A percentile compares a stretch with the other conserved stretches of the same genome.
These are phyloP conservation scores for Wallacemonas rigidus DNA, from an alignment of 208 protist genomes.

Conservation along the genomic window DNA sequence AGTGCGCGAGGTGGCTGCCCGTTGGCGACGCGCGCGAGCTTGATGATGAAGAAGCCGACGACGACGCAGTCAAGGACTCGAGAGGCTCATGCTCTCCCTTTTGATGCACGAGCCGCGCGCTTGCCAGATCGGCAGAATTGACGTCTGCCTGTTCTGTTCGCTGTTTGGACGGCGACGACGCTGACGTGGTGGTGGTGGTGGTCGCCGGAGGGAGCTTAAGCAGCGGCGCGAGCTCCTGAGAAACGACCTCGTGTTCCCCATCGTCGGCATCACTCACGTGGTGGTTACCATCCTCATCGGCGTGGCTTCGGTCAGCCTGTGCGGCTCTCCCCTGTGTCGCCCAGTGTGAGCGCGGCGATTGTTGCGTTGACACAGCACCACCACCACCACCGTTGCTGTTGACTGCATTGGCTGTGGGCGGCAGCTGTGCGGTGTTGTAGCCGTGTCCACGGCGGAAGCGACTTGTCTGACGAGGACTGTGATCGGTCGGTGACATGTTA, in stretches of 20 bases:
- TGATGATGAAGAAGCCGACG: background rate
- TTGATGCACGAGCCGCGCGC: background rate
- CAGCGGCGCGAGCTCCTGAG: background rate
- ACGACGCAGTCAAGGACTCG: slow-evolving; percentile 2
- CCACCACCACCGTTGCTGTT: background rate
- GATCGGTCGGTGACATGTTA: background rate
- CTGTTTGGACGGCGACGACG: background rate
- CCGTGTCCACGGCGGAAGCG: slow-evolving; percentile 10
- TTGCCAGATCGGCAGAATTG: too few species aligned
- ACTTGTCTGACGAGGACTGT: background rate
- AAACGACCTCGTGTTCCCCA: background rate
- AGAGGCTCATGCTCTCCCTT: background rate
- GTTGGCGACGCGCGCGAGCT: background rate
- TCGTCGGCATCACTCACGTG: background rate
- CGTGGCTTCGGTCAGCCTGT: background rate
- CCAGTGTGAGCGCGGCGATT: too few species aligned
- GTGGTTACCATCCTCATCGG: too few species aligned
- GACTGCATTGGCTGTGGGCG: background rate
- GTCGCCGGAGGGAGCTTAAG: background rate
- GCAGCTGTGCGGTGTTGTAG: background rate
- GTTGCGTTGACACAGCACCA: too few species aligned
- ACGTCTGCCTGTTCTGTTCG: too few species aligned
- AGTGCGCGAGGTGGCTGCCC: background rate
- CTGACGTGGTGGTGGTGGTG: background rate
- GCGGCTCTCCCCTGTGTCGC: background rate